A percentile compares a stretch with the other conserved stretches of the same genome.
Conservation (phyloP, 1,139 yeast genomes). For the Scheffersomyces quercinus region DNA sequence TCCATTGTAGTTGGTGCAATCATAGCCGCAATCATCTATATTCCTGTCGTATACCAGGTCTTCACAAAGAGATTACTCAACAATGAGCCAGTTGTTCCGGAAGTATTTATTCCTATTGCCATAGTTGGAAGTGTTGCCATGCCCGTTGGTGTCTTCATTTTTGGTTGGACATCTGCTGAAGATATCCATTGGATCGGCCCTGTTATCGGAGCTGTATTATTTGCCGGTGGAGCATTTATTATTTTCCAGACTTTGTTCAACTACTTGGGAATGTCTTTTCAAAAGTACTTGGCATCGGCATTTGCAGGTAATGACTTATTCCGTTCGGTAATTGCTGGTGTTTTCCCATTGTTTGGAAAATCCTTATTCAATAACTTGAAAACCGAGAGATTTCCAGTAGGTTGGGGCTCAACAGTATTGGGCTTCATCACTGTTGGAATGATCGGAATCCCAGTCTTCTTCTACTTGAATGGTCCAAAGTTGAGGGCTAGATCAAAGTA, state of each 20-base stretch:
- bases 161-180: constrained; percentile 51
- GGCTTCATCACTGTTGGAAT: constrained; percentile 44
- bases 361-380: constrained; percentile 47
- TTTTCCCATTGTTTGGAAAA: constrained; percentile 62
- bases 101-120: constrained; percentile 43
- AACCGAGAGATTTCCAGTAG: constrained; percentile 53
- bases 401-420: constrained; percentile 54
- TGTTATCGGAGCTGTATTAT: constrained; percentile 41
- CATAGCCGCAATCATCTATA: constrained; percentile 25
- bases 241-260: constrained; percentile 43
- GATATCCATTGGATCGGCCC: constrained; percentile 47
- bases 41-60: constrained; percentile 18
- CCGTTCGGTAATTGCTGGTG: constrained; percentile 57
- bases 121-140: constrained; percentile 42
- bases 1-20: constrained; percentile 46
- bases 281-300: constrained; percentile 53
- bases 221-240: constrained; percentile 37
- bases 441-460: constrained; percentile 47
- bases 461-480: constrained; percentile 50
- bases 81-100: constrained; percentile 32
- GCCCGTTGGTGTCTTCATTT: constrained; percentile 48
- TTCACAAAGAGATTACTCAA: constrained; percentile 26
- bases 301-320: constrained; percentile 59
- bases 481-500: constrained; percentile 49
- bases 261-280: constrained; percentile 36